Conservation (phyloP, 2,329 filamentous ascomycete species). For the Rhynchosporium secalis region DNA sequence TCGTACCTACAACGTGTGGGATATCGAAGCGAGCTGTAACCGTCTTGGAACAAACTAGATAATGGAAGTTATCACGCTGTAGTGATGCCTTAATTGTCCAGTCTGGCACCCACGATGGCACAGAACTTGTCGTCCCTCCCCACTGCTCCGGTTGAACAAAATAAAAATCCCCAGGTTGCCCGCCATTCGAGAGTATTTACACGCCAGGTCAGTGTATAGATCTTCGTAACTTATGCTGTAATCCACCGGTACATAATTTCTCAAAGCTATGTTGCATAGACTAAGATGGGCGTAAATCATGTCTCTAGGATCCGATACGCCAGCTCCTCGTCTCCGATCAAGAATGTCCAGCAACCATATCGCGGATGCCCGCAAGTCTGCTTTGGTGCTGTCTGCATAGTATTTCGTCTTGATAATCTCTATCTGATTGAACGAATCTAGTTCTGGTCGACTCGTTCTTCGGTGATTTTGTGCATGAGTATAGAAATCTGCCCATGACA, state of each 20-base stretch:
- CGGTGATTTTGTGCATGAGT: too few relatives aligned
- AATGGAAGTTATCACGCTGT: too few relatives aligned
- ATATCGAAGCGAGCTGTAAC: too few relatives aligned
- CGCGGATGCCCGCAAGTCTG: background rate
- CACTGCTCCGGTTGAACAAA: too few relatives aligned
- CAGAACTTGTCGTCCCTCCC: too few relatives aligned
- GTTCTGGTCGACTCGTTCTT: too few relatives aligned
- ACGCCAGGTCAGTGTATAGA: background rate
- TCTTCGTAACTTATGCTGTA: background rate
- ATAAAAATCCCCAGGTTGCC: too few relatives aligned
- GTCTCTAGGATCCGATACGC: slow-evolving; percentile 1
- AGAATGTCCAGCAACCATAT: background rate
- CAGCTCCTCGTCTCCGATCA: background rate
- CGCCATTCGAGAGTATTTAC: background rate
- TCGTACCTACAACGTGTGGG: too few relatives aligned
- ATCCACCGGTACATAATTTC: background rate
- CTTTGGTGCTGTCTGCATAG: background rate
- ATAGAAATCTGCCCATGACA: slow-evolving; percentile 13
- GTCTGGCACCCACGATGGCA: background rate
- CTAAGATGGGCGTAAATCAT: slow-evolving; percentile 2
- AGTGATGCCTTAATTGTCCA: background rate
- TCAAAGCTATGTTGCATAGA: background rate
- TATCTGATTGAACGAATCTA: too few relatives aligned
- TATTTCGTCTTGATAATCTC: too few relatives aligned
- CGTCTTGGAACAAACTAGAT: too few relatives aligned